phyloP scores from a whole-genome alignment of 352 stramenopile genomes.

The Phytophthora europaea region DNA sequence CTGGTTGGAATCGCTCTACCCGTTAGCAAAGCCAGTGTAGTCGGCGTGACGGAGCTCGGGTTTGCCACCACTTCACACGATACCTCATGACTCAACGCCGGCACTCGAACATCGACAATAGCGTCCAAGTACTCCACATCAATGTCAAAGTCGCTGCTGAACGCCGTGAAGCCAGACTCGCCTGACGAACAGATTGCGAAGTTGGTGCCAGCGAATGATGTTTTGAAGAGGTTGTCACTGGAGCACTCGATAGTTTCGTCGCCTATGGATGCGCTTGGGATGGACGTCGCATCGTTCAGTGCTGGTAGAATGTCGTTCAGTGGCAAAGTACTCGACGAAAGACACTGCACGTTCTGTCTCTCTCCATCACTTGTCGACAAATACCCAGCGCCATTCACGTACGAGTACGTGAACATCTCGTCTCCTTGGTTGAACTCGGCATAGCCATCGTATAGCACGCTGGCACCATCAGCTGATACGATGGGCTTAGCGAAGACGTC shows the following conservation, averaged over 20 bases:
- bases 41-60: slow-evolving; percentile 6
- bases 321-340: slow-evolving; percentile 21
- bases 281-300: slow-evolving; percentile 17
- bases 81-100: neutral
- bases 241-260: slow-evolving; percentile 29
- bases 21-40: neutral
- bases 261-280: slow-evolving; percentile 21
- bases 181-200: slow-evolving; percentile 39
- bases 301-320: slow-evolving; percentile 37
- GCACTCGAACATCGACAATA: neutral
- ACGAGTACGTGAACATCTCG: slow-evolving; percentile 32
- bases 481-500: slow-evolving; percentile 46
- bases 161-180: slow-evolving; percentile 35
- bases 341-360: slow-evolving; percentile 17
- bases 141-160: slow-evolving; percentile 44
- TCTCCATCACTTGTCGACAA: slow-evolving; percentile 11
- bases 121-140: slow-evolving; percentile 34
- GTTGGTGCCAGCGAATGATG: slow-evolving; percentile 28
- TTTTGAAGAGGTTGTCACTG: slow-evolving; percentile 39
- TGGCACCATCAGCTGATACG: slow-evolving; percentile 13
- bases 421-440: slow-evolving; percentile 26
- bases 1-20: neutral
- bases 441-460: slow-evolving; percentile 43
- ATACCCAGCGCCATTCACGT: slow-evolving; percentile 34
- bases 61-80: slow-evolving; percentile 13